Conservation (phyloP, 495 filamentous ascomycete species). For the Penicillium malachiteum region DNA sequence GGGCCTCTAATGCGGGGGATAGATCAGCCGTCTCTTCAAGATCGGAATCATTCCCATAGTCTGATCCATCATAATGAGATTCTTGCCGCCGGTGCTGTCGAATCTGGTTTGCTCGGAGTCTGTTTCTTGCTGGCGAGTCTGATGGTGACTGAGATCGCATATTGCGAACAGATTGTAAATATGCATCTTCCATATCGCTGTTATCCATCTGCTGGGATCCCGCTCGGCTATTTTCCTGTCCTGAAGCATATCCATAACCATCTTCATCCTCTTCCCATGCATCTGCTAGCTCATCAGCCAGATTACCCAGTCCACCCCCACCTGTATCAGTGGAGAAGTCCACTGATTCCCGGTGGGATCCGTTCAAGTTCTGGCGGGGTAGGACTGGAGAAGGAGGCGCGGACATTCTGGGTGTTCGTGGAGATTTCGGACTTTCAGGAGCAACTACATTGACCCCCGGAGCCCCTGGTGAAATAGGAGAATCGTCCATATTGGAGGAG, state of each 20-base stretch:
- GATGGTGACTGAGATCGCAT: constrained; percentile 32
- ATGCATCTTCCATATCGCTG: constrained; percentile 38
- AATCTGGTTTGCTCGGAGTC: constrained; percentile 31
- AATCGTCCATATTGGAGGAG: constrained; percentile 58
- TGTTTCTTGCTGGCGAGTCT: constrained; percentile 27
- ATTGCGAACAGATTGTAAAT: constrained; percentile 25
- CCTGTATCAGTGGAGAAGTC: constrained; percentile 43
- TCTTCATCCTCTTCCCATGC: constrained; percentile 63
- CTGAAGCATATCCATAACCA: constrained; percentile 42
- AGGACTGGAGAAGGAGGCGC: constrained; percentile 59
- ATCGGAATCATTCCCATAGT: constrained; percentile 69
- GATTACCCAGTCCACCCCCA: constrained; percentile 68
- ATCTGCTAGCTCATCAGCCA: constrained; percentile 73
- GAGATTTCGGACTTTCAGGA: constrained; percentile 39
- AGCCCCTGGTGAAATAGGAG: constrained; percentile 44
- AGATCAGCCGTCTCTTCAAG: constrained; percentile 66
- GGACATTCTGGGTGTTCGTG: constrained; percentile 51
- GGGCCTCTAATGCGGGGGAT: constrained; percentile 67
- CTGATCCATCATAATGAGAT: constrained; percentile 57
- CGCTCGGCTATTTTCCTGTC: constrained; percentile 35
- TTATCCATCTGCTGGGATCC: constrained; percentile 35
- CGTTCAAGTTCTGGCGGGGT: constrained; percentile 54
- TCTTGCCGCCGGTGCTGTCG: constrained; percentile 46
- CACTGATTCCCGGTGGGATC: constrained; percentile 44
- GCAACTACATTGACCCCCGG: constrained; percentile 35